phyloP scores from a whole-genome alignment of 2,329 filamentous ascomycete species.

The Lasiodiplodia theobromae region DNA sequence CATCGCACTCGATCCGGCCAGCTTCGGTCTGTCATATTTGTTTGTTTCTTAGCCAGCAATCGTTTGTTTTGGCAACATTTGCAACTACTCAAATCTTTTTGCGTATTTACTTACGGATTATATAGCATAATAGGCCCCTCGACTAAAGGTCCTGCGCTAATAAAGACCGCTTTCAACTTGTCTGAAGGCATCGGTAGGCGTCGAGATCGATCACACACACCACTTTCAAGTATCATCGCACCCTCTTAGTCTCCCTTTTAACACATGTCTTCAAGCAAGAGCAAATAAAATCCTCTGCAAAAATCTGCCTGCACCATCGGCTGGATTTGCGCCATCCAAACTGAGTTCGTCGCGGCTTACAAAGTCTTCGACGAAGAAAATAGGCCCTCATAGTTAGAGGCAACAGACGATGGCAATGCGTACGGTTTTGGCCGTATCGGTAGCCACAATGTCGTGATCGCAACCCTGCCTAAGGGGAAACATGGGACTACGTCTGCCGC shows the following conservation, averaged over 20 bases:
- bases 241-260: not conserved
- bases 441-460: constrained; percentile 45
- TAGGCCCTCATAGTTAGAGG: constrained; percentile 34
- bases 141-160: not conserved
- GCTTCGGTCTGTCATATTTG: too few relatives aligned
- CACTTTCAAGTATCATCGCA: constrained; percentile 1
- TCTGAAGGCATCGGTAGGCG: not conserved
- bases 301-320: constrained; percentile 47
- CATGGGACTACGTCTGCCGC: constrained; percentile 36
- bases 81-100: too few relatives aligned
- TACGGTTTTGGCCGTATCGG: constrained; percentile 43
- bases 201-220: not conserved
- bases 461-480: constrained; percentile 34
- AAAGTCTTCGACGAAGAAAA: constrained; percentile 52
- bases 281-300: not conserved
- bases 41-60: too few relatives aligned
- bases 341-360: constrained; percentile 49
- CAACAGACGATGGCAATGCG: constrained; percentile 32
- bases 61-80: too few relatives aligned
- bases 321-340: constrained; percentile 53
- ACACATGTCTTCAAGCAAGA: not conserved
- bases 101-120: too few relatives aligned
- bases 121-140: too few relatives aligned
- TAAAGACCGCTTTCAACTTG: not conserved
- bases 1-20: too few relatives aligned